Evolutionary conservation across 805 yeast species (phyloP), one percentile per base, ranked within the genome.

Genomic region (Schizosaccharomyces lindneri): DNA sequence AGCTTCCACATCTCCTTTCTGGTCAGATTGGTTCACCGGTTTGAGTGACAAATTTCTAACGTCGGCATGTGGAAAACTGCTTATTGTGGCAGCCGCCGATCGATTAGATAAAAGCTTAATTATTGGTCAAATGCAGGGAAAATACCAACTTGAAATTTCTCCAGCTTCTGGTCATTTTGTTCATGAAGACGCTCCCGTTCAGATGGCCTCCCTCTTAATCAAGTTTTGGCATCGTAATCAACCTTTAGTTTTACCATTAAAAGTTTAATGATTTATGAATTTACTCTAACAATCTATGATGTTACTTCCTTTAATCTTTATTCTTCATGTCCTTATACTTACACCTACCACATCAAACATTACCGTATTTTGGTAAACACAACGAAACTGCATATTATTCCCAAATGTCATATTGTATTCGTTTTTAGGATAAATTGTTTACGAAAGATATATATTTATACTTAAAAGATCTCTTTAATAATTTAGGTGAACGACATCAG

Each of bases 61-160:
- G 5, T 72, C 78, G 1, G 76, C 78, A 0, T 73, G 82, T 0
- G 81, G 89, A 0, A 85, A 87, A 67, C 66, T 93, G 61, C 76
- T 93, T 51, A 76, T 93, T 0, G 72, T 94, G 17, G 94, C 97
- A 0, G 95, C 95, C 2, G 84, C 89, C 61, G 97, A 93, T 65
- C 81, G 85, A 24, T 75, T 94, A 39, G 98, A 93, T 71, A 87
- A 84, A 65, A 79, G 79, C 48, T 74, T 93, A 59, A 87, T 89
- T 71, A 82, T 93, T 61, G 99, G 97, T 0, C 98, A 94, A 71
- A 93, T 93, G 98, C 97, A 89, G 72, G 99, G 99, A 1, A 74
- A 74, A 69, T 93, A 84, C 70, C 99, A 94, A 72, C 76, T 93
- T 51, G 81, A 86, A 15, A 93, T 88, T 4, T 83, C 87, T 69